A percentile compares a stretch with the other conserved stretches of the same genome.
phyloP scores from a whole-genome alignment of 2,329 filamentous ascomycete species.

The Hymenoscyphus salicellus region DNA sequence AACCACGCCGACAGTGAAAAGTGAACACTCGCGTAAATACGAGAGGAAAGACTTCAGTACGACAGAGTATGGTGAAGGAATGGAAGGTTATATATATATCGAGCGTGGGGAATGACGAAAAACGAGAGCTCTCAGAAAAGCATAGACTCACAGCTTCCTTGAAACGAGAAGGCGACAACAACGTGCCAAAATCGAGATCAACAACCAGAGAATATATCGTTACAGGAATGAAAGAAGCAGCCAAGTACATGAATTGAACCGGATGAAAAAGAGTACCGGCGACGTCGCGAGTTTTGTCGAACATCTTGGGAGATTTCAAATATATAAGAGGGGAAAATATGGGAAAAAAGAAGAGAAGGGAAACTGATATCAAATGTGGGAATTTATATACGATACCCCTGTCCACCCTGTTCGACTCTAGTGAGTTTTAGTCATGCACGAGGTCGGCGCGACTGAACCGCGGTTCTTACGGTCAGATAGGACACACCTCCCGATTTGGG shows the following conservation, averaged over 20 bases:
- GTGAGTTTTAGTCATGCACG: not conserved
- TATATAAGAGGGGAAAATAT: not conserved
- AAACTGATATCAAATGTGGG: not conserved
- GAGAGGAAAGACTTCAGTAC: not conserved
- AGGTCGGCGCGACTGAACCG: not conserved
- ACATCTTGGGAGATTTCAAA: conserved; percentile 1
- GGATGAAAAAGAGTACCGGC: conserved; percentile 39
- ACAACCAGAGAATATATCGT: conserved; percentile 47
- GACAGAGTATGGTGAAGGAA: too few relatives aligned
- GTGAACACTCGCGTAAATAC: not conserved
- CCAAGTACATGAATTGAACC: conserved; percentile 51
- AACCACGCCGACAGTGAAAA: not conserved
- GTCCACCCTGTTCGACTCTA: not conserved
- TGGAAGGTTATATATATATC: conserved; percentile 22
- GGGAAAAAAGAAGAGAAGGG: not conserved
- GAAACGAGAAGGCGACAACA: conserved; percentile 41
- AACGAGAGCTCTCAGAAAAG: not conserved
- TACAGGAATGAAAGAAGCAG: conserved; percentile 49
- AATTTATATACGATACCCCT: not conserved
- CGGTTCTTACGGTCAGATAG: not conserved
- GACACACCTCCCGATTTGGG: not conserved
- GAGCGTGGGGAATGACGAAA: conserved; percentile 38
- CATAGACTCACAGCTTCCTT: conserved; percentile 33
- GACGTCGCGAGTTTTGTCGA: conserved; percentile 16
- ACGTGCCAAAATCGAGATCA: conserved; percentile 36